Percentiles rank a stretch among this genome's conserved stretches.
phyloP scores from a whole-genome alignment of 257 asterid species.

The Agastache rugosa region DNA sequence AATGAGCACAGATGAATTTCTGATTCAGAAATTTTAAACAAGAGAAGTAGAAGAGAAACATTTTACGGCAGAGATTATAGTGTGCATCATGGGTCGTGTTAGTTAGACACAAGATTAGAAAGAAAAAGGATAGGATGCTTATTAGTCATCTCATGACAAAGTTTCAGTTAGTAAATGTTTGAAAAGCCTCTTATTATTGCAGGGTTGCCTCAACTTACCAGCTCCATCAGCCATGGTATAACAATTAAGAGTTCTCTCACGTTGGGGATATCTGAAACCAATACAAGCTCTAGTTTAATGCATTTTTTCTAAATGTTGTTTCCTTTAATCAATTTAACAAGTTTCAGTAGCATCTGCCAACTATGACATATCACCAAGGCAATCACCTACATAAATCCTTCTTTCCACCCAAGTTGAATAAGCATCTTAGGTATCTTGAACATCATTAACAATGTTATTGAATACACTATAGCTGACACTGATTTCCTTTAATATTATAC shows the following conservation, averaged over 20 bases:
- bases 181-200: neutral
- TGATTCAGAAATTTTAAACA: neutral
- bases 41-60: slow-evolving; percentile 21
- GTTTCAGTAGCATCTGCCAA: slow-evolving; percentile 5
- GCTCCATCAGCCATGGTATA: slow-evolving; percentile 9
- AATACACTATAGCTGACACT: slow-evolving; percentile 10
- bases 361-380: slow-evolving; percentile 4
- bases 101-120: neutral
- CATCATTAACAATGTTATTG: slow-evolving; percentile 5
- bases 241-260: slow-evolving; percentile 11
- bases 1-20: slow-evolving; percentile 15
- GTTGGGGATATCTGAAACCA: neutral
- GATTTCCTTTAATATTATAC: slow-evolving; percentile 15
- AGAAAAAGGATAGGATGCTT: slow-evolving; percentile 4
- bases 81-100: too few species aligned
- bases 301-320: neutral
- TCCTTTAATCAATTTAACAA: neutral
- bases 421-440: slow-evolving; percentile 24
- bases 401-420: neutral
- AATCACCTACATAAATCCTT: slow-evolving; percentile 11
- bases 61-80: neutral
- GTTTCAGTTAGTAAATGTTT: neutral
- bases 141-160: slow-evolving; percentile 12
- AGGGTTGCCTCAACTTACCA: slow-evolving; percentile 18
- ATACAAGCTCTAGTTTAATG: slow-evolving; percentile 7